These are phyloP conservation scores for Pseudogymnoascus sp. DNA, from an alignment of 2,329 filamentous ascomycete species.

Conservation along the genomic window DNA sequence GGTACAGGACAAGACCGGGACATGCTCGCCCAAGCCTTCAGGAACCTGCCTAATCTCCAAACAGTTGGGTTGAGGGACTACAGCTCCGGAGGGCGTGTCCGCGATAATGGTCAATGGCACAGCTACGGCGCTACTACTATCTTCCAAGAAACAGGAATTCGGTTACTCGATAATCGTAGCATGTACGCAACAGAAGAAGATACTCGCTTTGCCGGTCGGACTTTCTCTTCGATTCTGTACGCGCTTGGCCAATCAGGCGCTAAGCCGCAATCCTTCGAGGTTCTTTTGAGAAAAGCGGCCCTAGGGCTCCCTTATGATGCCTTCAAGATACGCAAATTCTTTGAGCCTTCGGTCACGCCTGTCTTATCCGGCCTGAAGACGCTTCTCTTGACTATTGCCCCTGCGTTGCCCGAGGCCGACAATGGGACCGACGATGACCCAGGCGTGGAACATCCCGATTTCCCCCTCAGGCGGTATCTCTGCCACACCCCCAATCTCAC, in stretches of 20 bases:
- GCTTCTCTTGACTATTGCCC: constrained; percentile 35
- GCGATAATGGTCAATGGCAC: constrained; percentile 44
- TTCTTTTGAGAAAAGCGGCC: constrained; percentile 32
- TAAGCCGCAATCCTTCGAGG: constrained; percentile 38
- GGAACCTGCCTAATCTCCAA: constrained; percentile 45
- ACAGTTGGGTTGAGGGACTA: constrained; percentile 54
- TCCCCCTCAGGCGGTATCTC: constrained; percentile 23
- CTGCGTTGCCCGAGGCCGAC: constrained; percentile 11
- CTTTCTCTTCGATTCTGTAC: constrained; percentile 36
- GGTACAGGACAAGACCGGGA: constrained; percentile 40
- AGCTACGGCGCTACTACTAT: constrained; percentile 46
- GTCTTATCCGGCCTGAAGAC: constrained; percentile 40
- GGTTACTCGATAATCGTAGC: not conserved
- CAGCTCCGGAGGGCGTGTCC: constrained; percentile 38
- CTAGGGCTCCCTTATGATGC: constrained; percentile 31
- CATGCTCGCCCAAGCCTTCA: constrained; percentile 50
- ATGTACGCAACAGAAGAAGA: constrained; percentile 10
- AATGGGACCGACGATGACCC: constrained; percentile 12
- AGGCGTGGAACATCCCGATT: constrained; percentile 15
- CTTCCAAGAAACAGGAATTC: constrained; percentile 29
- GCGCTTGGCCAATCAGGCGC: constrained; percentile 35
- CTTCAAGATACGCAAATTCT: constrained; percentile 39
- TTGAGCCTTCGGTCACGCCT: constrained; percentile 31
- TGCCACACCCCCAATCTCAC: constrained; percentile 35
- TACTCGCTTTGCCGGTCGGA: constrained; percentile 24